These are phyloP conservation scores for Magnaporthiopsis rhizophila DNA, from an alignment of 2,329 filamentous ascomycete species.

Conservation along the genomic window DNA sequence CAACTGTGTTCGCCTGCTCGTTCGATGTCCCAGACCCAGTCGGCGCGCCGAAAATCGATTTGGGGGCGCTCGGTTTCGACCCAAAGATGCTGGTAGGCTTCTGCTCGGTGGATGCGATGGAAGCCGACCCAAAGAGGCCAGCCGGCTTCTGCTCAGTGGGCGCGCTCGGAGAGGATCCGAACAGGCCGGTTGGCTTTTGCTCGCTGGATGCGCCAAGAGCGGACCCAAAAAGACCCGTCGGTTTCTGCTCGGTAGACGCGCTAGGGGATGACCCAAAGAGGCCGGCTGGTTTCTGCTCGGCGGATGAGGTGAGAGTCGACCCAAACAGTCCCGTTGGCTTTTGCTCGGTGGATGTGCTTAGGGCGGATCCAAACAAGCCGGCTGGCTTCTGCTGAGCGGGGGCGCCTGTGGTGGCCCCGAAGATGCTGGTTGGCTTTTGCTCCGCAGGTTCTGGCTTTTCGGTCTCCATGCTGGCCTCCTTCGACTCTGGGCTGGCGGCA, in stretches of 20 bases:
- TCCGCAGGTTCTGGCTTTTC: conserved; percentile 22
- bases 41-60: conserved; percentile 33
- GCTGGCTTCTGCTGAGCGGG: neutral
- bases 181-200: conserved; percentile 28
- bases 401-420: conserved; percentile 32
- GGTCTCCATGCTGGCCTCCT: conserved; percentile 46
- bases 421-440: conserved; percentile 28
- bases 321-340: conserved; percentile 28
- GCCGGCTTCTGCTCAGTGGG: conserved; percentile 24
- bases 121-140: conserved; percentile 33
- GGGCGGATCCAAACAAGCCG: neutral
- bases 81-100: conserved; percentile 28
- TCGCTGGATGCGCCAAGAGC: conserved; percentile 27
- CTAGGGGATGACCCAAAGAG: neutral
- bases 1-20: neutral
- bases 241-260: conserved; percentile 26
- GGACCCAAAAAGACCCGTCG: conserved; percentile 29
- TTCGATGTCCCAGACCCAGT: conserved; percentile 16
- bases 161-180: conserved; percentile 32
- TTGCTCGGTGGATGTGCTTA: conserved; percentile 17
- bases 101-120: conserved; percentile 23
- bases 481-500: conserved; percentile 17
- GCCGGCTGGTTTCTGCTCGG: too few species aligned
- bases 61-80: conserved; percentile 20
- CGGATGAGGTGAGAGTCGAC: conserved; percentile 29